Evolutionary conservation across 768 basidiomycete species (phyloP).

Genomic region (Kwoniella sp.): DNA sequence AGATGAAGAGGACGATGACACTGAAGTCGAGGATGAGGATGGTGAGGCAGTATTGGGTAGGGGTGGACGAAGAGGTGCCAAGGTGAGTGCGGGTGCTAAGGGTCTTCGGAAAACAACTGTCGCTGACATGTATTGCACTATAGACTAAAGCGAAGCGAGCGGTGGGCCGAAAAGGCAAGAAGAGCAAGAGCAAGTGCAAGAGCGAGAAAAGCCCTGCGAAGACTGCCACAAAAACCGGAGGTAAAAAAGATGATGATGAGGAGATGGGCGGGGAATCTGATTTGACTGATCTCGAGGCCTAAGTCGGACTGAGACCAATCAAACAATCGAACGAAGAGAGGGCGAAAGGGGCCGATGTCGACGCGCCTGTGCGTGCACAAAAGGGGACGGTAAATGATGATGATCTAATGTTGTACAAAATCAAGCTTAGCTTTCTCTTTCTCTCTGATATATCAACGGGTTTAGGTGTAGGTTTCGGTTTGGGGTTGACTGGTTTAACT

Average conservation of each 20-base stretch:
- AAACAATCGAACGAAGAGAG: too few relatives aligned
- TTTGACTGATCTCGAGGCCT: slow-evolving; percentile 21
- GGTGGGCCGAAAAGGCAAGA: slow-evolving; percentile 27
- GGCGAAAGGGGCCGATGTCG: too few relatives aligned
- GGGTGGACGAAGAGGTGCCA: slow-evolving; percentile 47
- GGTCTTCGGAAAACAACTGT: not conserved
- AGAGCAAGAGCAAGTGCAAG: slow-evolving; percentile 15
- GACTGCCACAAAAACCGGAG: not conserved
- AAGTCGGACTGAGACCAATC: not conserved
- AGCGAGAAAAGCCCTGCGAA: slow-evolving; percentile 8
- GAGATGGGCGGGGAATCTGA: slow-evolving; percentile 22
- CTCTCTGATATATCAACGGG: too few relatives aligned
- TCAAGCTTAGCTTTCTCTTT: too few relatives aligned
- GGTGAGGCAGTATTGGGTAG: slow-evolving; percentile 39
- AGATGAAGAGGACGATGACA: slow-evolving; percentile 9
- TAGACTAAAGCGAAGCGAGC: slow-evolving; percentile 48
- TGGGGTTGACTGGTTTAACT: too few relatives aligned
- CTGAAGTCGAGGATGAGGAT: slow-evolving; percentile 24
- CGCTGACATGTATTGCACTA: not conserved
- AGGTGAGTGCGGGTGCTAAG: slow-evolving; percentile 37
- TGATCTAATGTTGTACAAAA: slow-evolving; percentile 1
- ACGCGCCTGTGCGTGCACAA: too few relatives aligned
- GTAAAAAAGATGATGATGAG: slow-evolving; percentile 9
- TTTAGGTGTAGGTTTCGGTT: too few relatives aligned
- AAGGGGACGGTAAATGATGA: not conserved